Base-by-base conservation (phyloP, 176 grass and related monocot genomes). In the Carex parvula region DNA sequence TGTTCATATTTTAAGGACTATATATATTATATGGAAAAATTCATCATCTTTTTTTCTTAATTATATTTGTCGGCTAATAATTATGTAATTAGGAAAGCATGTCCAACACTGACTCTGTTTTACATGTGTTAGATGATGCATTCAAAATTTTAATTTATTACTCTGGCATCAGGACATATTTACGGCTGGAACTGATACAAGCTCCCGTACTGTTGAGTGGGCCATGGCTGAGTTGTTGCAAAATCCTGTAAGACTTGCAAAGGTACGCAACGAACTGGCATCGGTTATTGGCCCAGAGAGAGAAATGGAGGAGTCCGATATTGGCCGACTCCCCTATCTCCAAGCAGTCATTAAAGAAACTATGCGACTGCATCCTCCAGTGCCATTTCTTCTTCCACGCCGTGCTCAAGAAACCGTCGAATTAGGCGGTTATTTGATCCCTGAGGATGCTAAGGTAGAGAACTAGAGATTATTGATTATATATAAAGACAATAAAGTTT, bases 271-370 rank as follows among this genome's bases (percentile, higher is more conserved):
- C 1, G 91, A 92, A 83, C 79, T 88, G 5, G 22, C 1, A 78
- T 24, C 30, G 6, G 72, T 86, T 12, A 68, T 88, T 1, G 64
- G 80, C 48, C 24, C 30, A 63, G 66, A 48, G 50, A 84, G 4
- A 81, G 44, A 78, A 6, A 50, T 93, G 8, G 80, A 90, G 59
- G 91, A 93, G 17, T 66, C 81, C 0, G 60, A 93, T 15, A 79
- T 87, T 11, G 11, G 3, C 1, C 58, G 9, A 10, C 39, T 93
- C 29, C 81, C 88, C 0, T 93, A 88, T 46, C 86, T 93, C 12
- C 91, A 88, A 60, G 86, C 91, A 0, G 32, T 88, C 1, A 2
- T 93, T 0, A 93, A 90, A 53, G 86, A 93, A 58, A 90, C 84
- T 22, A 42, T 93, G 3, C 68, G 91, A 1, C 35, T 93, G 0